Evolutionary conservation across 1,284 basidiomycete species (phyloP), one percentile per base, ranked within the genome.

Genomic region (Anthracocystis panici-leucophaei): DNA sequence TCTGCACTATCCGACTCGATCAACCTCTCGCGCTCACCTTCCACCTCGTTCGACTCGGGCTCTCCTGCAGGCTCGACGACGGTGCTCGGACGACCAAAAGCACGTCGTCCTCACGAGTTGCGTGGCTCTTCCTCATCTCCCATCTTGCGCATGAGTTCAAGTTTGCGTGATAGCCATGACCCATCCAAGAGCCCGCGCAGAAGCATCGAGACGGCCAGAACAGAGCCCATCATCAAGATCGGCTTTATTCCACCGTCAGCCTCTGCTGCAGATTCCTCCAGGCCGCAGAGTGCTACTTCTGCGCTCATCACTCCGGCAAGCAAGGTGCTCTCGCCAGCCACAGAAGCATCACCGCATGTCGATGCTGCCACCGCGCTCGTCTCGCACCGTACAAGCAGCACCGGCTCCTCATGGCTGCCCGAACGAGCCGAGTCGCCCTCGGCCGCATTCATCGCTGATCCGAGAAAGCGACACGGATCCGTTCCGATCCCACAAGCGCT

Each of bases 91-190:
- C 35, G 73, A 20, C 73, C 73, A 21, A 71, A 71, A 48, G 61
- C 73, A n/a, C 65, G 73, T 2, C 68, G 73, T 18, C 73, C 73
- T 11, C 65, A 76, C 50, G 73, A 76, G 50, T 49, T 76, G 38
- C 64, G 73, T n/a, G 65, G 65, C 41, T 76, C 68, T 6, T 64
- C 65, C 0, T 76, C 73, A 2, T 76, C 73, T 10, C 73, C 73
- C 9, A 48, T 71, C 35, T 45, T 76, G 61, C 73, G 73, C 42
- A 51, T 61, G 31, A 57, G 45, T 29, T 54, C 65, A 9, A 57
- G 57, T 27, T 20, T 62, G 31, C 61, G 71, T 16, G 71, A 74
- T n/a, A 55, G 23, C 27, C 65, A 69, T 21, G 65, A 66, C 11
- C 33, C 42, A 5, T 23, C 54, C 42, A 69, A 55, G 25, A 69